Conservation (phyloP, 2,329 filamentous ascomycete species). For the Neonectria faginata region DNA sequence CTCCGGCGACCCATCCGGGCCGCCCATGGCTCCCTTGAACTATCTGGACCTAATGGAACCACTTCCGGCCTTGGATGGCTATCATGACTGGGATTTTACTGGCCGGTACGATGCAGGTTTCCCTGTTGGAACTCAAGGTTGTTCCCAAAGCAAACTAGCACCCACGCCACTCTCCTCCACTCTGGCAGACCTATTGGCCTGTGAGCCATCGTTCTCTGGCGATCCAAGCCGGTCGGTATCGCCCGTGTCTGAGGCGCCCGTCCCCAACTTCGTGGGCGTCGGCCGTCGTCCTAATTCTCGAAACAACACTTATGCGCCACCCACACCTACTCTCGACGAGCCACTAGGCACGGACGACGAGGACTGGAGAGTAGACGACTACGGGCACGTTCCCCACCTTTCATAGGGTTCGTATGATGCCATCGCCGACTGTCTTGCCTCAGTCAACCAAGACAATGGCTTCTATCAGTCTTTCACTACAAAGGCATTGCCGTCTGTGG, state of each 20-base stretch:
- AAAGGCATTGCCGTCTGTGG: not conserved
- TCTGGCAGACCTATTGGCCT: not conserved
- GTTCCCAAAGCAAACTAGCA: not conserved
- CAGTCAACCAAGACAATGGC: not conserved
- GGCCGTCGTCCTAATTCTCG: not conserved
- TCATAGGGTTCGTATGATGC: not conserved
- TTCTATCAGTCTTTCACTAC: not conserved
- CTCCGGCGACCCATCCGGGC: not conserved
- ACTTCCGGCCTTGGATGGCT: not conserved
- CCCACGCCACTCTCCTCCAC: not conserved
- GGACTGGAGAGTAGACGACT: slow-evolving; percentile 1
- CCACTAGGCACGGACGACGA: not conserved
- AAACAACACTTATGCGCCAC: not conserved
- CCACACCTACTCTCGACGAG: not conserved
- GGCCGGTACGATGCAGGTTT: not conserved
- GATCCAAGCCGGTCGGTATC: not conserved
- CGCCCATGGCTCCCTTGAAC: not conserved
- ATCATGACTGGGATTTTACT: not conserved
- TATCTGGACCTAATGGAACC: not conserved
- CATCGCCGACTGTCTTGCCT: not conserved
- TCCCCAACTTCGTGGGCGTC: not conserved
- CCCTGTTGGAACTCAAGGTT: not conserved
- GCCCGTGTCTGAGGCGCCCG: not conserved
- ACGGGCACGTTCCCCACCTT: not conserved
- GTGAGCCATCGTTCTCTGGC: not conserved